Base-by-base conservation (phyloP, 116 monocot genomes). In the Posidonia oceanica region DNA sequence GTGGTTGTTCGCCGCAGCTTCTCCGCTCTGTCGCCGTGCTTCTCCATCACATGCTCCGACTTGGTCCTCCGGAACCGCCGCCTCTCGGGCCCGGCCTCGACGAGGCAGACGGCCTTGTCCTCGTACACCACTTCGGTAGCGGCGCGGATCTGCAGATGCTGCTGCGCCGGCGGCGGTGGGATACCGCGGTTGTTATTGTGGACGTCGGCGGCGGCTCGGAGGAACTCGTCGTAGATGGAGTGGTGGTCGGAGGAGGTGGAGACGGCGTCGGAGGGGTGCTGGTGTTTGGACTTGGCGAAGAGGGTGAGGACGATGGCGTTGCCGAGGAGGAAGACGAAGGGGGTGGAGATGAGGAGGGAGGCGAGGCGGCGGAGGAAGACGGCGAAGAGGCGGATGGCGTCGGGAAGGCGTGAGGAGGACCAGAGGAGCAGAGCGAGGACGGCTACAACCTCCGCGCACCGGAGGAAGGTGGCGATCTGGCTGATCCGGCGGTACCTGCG, bases 231-330 rank as follows among this genome's bases (percentile, higher is more conserved):
- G 51, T 36, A 42, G 66, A 59, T 5, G 37, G 14, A 22, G 67
- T 65, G 23, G 57, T 4, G 36, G 29, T 22, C n/a, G 21, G 39
- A 11, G 40, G 69, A 57, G 41, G 69, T 38, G 69, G 69, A 16
- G 37, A 39, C 14, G 66, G 55, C 23, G 20, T 51, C 20, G 20
- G 64, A 63, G 36, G 18, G 55, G 0, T 70, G 22, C 17, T 74
- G 59, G 36, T 39, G 57, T 13, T 51, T 42, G 55, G 75, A 75
- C 54, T 74, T 79, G 73, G 72, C 69, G 67, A 80, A 66, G 21
- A 80, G 75, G 39, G 66, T 56, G 61, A 80, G 70, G 64, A 80
- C 62, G 59, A 80, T 80, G 29, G 54, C 59, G 54, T 80, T 80
- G 14, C 75, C 80, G 39, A 80, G 36, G 67, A 80, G 75, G 61